Percentiles rank a stretch among this genome's conserved stretches.
phyloP scores from a whole-genome alignment of 2,329 filamentous ascomycete genomes.

The Knufia petricola region DNA sequence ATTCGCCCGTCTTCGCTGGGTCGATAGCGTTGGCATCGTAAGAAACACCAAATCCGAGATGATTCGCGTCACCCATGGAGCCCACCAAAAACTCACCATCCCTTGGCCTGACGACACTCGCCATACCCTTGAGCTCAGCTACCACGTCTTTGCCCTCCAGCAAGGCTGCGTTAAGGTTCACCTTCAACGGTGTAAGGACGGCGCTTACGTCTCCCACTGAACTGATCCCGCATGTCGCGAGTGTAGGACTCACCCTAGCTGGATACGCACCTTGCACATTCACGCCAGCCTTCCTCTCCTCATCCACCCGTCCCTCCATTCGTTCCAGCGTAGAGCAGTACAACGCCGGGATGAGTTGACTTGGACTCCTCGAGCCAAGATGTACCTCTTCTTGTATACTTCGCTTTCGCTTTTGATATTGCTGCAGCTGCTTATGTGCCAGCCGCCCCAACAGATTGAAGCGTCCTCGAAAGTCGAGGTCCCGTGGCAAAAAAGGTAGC shows the following conservation, averaged over 20 bases:
- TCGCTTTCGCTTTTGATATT: slow-evolving; percentile 19
- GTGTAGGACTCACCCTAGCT: slow-evolving; percentile 6
- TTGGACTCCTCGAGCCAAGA: slow-evolving; percentile 17
- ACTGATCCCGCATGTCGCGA: slow-evolving; percentile 19
- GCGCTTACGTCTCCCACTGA: slow-evolving; percentile 17
- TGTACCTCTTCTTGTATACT: slow-evolving; percentile 12
- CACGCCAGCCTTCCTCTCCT: slow-evolving; percentile 10
- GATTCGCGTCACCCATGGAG: slow-evolving; percentile 13
- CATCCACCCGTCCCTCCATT: slow-evolving; percentile 10
- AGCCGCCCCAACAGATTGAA: slow-evolving; percentile 17
- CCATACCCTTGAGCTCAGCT: slow-evolving; percentile 15
- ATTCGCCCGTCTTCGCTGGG: slow-evolving; percentile 13
- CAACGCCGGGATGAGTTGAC: slow-evolving; percentile 15
- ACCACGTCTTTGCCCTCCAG: slow-evolving; percentile 8
- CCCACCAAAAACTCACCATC: slow-evolving; percentile 21
- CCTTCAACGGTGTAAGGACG: slow-evolving; percentile 14
- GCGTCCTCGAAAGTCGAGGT: slow-evolving; percentile 15
- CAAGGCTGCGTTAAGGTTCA: slow-evolving; percentile 10
- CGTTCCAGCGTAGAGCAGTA: slow-evolving; percentile 18
- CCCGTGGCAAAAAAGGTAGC: slow-evolving; percentile 15
- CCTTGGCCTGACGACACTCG: slow-evolving; percentile 16
- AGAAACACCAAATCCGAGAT: slow-evolving; percentile 13
- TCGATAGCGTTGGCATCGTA: slow-evolving; percentile 21
- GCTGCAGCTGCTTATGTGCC: slow-evolving; percentile 17
- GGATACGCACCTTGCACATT: slow-evolving; percentile 17